These are phyloP conservation scores for Pontederia crassipes DNA, from an alignment of 176 grass and related monocot genomes.

Conservation along the genomic window DNA sequence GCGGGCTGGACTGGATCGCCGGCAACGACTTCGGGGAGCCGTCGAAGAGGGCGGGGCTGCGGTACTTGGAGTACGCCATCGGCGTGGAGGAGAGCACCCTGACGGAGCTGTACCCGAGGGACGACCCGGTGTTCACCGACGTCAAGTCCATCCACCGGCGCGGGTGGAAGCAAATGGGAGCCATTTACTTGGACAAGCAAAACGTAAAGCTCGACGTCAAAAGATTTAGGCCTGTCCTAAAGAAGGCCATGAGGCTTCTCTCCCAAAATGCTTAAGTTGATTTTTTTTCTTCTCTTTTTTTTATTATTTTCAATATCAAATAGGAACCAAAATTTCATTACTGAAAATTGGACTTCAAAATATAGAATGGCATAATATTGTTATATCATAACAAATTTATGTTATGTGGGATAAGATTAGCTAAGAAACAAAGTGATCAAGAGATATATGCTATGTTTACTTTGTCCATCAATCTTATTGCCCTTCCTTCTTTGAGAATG, in stretches of 20 bases:
- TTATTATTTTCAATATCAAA: no score
- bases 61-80: slow-evolving; percentile 6
- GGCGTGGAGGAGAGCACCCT: background rate
- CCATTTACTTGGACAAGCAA: slow-evolving; percentile 2
- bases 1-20: background rate
- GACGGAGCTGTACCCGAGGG: background rate
- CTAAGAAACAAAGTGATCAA: no score
- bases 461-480: no score
- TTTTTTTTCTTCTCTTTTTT: no score
- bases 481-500: no score
- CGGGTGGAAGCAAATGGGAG: background rate
- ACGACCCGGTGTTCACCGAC: slow-evolving; percentile 5
- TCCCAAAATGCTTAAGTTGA: background rate
- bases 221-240: background rate
- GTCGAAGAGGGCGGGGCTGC: background rate
- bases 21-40: background rate
- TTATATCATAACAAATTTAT: no score
- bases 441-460: no score
- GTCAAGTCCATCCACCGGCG: background rate
- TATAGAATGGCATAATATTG: no score
- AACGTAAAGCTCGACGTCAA: background rate
- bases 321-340: no score
- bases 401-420: no score
- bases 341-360: no score
- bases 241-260: background rate